phyloP scores from a whole-genome alignment of 495 filamentous ascomycete genomes.

The Podospora pseudocomata region DNA sequence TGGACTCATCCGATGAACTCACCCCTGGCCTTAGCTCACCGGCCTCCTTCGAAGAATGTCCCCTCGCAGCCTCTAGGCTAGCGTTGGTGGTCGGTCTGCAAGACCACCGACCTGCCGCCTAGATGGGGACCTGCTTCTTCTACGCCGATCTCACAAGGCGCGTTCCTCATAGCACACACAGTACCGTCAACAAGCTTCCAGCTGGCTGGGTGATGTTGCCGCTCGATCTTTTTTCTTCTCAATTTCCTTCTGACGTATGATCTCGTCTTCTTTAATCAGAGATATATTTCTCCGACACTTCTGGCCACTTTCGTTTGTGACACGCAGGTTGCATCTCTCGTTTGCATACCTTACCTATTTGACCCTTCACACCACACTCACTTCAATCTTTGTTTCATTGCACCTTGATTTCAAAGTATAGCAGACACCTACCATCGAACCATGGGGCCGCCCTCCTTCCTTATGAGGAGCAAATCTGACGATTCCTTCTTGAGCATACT shows the following conservation, averaged over 20 bases:
- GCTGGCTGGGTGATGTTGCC: conserved; percentile 6
- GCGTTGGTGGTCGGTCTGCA: neutral
- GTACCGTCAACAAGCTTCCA: conserved; percentile 8
- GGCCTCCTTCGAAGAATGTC: neutral
- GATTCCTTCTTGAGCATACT: conserved; percentile 1
- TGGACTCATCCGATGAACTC: conserved; percentile 1
- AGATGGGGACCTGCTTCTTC: neutral
- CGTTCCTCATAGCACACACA: neutral
- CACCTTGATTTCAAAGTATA: neutral
- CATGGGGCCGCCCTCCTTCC: conserved; percentile 3
- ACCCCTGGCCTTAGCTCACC: neutral
- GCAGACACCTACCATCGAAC: neutral
- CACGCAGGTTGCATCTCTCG: conserved; percentile 3
- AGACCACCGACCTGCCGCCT: conserved; percentile 2
- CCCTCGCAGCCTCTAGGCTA: neutral
- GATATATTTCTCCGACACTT: neutral
- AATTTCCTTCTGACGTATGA: conserved; percentile 9
- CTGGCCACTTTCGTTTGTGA: neutral
- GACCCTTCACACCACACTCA: neutral
- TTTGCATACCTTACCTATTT: neutral
- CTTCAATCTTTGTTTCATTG: neutral
- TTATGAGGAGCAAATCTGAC: conserved; percentile 2
- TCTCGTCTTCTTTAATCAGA: neutral
- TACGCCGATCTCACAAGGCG: conserved; percentile 6
- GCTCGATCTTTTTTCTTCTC: conserved; percentile 6